Evolutionary conservation across 345 rosid genomes (phyloP).

Genomic region (Eucalyptus marginata): DNA sequence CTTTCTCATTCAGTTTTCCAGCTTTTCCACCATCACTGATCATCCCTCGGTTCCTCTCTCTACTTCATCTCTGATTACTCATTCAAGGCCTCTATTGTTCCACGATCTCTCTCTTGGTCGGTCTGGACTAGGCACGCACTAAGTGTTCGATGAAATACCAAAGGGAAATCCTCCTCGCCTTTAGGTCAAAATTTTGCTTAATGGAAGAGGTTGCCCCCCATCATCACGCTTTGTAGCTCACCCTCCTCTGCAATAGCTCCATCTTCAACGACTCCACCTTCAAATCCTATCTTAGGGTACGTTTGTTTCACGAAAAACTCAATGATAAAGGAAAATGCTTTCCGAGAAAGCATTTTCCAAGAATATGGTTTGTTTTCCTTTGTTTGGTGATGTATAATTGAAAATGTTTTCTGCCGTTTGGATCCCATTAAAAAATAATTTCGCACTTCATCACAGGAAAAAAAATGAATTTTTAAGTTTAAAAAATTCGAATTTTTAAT

Average conservation of each 20-base stretch:
- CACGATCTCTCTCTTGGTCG: background rate
- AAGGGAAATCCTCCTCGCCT: background rate
- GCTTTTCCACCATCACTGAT: background rate
- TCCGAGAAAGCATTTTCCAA: no score
- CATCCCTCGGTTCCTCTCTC: background rate
- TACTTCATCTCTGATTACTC: background rate
- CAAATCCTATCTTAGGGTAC: background rate
- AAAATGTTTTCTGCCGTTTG: no score
- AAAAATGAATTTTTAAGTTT: no score
- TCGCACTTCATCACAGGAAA: no score
- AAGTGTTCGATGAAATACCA: background rate
- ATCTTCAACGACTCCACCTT: background rate
- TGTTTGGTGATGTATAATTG: no score
- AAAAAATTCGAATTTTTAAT: no score
- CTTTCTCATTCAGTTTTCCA: background rate
- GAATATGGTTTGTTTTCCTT: no score
- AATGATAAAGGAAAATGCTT: no score
- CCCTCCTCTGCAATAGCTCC: background rate
- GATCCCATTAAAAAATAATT: no score
- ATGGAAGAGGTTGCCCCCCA: background rate
- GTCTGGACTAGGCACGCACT: background rate
- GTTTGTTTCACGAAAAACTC: no score
- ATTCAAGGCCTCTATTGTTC: background rate
- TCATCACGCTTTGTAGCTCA: background rate
- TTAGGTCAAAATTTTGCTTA: background rate